A percentile compares a stretch with the other conserved stretches of the same genome.
phyloP scores from a whole-genome alignment of 768 basidiomycete species.

The Cantharellus cinnabarinus region DNA sequence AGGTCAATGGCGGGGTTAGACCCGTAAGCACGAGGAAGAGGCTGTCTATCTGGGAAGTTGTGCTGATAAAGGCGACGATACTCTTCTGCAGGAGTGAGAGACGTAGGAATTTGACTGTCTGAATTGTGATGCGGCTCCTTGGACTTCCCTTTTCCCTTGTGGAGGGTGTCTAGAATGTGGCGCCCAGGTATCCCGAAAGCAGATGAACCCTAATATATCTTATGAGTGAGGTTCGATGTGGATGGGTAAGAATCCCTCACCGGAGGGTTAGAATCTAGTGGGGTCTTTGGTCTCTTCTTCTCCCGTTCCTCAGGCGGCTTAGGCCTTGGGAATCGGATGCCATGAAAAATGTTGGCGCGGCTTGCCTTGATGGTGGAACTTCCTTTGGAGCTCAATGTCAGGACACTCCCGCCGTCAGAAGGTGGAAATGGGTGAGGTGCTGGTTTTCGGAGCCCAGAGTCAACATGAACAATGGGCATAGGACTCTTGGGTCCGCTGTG shows the following conservation, averaged over 20 bases:
- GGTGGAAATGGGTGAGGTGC: not conserved
- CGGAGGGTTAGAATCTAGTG: not conserved
- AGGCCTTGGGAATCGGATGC: not conserved
- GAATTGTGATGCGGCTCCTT: not conserved
- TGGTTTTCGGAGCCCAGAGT: not conserved
- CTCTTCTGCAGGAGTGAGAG: not conserved
- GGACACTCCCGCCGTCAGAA: not conserved
- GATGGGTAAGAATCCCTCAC: not conserved
- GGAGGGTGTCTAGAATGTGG: not conserved
- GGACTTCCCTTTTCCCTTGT: not conserved
- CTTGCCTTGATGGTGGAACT: not conserved
- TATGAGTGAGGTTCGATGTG: not conserved
- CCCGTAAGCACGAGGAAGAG: not conserved
- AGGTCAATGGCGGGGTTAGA: not conserved
- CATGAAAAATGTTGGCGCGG: not conserved
- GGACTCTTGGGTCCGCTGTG: not conserved
- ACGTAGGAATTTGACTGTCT: not conserved
- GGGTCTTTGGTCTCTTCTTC: not conserved
- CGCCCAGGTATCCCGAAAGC: not conserved
- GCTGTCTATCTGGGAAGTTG: not conserved
- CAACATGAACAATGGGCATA: not conserved
- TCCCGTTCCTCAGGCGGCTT: not conserved
- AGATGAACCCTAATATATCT: not conserved
- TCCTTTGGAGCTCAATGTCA: not conserved
- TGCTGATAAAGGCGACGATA: not conserved